Evolutionary conservation across 2,329 filamentous ascomycete genomes (phyloP), one percentile per base, ranked within the genome.

Genomic region (Fusarium sp.): DNA sequence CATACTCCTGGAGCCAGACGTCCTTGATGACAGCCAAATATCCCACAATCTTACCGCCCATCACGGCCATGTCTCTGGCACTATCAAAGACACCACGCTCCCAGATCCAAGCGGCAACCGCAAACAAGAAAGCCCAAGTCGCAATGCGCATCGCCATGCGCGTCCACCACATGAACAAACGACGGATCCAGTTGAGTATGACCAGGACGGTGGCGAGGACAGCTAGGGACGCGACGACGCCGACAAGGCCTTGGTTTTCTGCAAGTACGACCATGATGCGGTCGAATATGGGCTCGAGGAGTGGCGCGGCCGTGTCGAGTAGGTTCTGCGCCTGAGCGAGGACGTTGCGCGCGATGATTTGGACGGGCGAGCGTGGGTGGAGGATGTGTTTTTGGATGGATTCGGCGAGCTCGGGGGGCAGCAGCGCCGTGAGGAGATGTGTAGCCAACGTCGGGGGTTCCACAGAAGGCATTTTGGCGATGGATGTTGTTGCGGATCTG

Each of bases 161-260:
- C 53, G 94, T 87, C 89, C 93, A 94, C 82, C 90, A 97, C 75
- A 94, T 82, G 60, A 97, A 84, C 20, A 93, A 81, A 63, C 93
- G 87, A 65, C 90, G 89, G 18, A 94, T 82, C 82, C 92, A 91
- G 77, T 90, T 86, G 68, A 96, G 83, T 58, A 95, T 77, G 76
- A 94, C 83, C 52, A 95, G 79, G 57, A 90, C 80, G 31, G 90
- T 71, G 44, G 91, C 80, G 57, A 81, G 66, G 15, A 80, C 66
- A 28, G 78, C 71, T 36, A 80, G 73, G 46, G 79, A 76, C 14
- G 79, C 71, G 50, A 79, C 60, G 53, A 78, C 58, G 53, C 76
- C 75, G 61, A 77, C 71, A 43, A 76, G 63, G 43, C 76, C 76
- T 70, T 80, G 76, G 74, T 81, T 78, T 22, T 77, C 77, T 38